Conservation (phyloP, 140 eudicot genomes). For the Senecio squalidus region DNA sequence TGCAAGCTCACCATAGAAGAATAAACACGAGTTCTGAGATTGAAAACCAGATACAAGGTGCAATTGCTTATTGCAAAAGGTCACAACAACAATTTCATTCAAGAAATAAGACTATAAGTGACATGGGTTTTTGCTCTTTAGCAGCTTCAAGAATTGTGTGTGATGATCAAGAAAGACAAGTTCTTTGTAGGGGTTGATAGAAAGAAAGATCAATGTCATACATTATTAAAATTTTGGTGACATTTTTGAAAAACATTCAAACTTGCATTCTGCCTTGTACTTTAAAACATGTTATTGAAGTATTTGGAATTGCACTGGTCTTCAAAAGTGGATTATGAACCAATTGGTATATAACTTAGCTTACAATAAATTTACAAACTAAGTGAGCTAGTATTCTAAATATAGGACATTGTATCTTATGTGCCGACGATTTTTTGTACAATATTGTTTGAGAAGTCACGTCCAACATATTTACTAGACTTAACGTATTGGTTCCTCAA, state of each 20-base stretch:
- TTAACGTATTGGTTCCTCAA: not conserved
- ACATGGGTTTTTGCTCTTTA: slow-evolving; percentile 42
- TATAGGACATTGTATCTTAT: too few species aligned
- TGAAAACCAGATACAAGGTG: slow-evolving; percentile 82
- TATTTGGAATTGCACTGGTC: slow-evolving; percentile 2
- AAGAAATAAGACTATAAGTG: slow-evolving; percentile 48
- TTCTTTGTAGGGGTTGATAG: slow-evolving; percentile 57
- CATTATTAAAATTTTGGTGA: slow-evolving; percentile 15
- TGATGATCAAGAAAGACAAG: slow-evolving; percentile 56
- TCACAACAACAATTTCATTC: slow-evolving; percentile 50
- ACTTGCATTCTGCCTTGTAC: slow-evolving; percentile 15
- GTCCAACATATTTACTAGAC: not conserved
- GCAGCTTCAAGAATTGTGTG: slow-evolving; percentile 43
- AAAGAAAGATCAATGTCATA: slow-evolving; percentile 10
- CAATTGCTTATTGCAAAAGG: slow-evolving; percentile 90
- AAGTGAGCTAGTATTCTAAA: too few species aligned
- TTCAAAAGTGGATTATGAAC: not conserved
- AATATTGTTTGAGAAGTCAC: not conserved
- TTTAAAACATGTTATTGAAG: slow-evolving; percentile 13
- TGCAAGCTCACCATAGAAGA: slow-evolving; percentile 43
- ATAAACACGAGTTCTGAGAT: slow-evolving; percentile 46
- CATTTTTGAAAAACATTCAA: slow-evolving; percentile 15
- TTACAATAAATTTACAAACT: too few species aligned
- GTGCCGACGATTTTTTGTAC: too few species aligned
- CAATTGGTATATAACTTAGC: too few species aligned